Evolutionary conservation across 2,329 filamentous ascomycete genomes (phyloP), one percentile per base, ranked within the genome.

Genomic region (Trichoderma arundinaceum): DNA sequence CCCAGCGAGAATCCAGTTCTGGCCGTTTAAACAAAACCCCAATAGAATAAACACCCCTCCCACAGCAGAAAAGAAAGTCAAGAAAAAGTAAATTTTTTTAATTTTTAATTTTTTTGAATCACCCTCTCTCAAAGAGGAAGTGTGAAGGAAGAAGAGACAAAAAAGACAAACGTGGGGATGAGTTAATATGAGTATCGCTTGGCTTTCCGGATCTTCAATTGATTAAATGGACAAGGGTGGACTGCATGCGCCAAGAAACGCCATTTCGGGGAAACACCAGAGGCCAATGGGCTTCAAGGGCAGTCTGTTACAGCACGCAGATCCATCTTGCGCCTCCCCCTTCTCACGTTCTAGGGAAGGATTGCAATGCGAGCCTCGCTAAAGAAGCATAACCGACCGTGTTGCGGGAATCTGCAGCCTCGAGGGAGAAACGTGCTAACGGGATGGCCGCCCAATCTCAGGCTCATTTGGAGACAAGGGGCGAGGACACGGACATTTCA

Each of bases 91-190:
- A 67, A 64, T 66, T n/a, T n/a, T 7, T 9, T 12, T 3, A 28
- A 28, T 28, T 28, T 28, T 28, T 28, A 28, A 28, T 28, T 10
- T 38, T 19, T 13, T 22, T 10, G 15, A 32, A 32, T 19, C 38
- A 51, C 22, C 41, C 58, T 35, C 48, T 62, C n/a, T 62, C 38
- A 43, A 43, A 35, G 38, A 61, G 38, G 58, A 68, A 66, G 64
- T 60, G 67, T 53, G 60, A 67, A 68, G 62, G 68, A 61, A 68
- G 66, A 65, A 63, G 63, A 67, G 60, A 39, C 53, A 62, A 68
- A 65, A 63, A 63, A 67, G 60, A 39, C 53, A 62, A 68, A 61
- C 60, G 71, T 64, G 58, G 62, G 49, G 62, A 66, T 46, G 32
- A 46, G 39, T 13, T 44, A 54, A 46, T 22, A 43, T 53, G 38